These are phyloP conservation scores for Plantago elongata DNA, from an alignment of 257 asterid genomes.

Conservation along the genomic window DNA sequence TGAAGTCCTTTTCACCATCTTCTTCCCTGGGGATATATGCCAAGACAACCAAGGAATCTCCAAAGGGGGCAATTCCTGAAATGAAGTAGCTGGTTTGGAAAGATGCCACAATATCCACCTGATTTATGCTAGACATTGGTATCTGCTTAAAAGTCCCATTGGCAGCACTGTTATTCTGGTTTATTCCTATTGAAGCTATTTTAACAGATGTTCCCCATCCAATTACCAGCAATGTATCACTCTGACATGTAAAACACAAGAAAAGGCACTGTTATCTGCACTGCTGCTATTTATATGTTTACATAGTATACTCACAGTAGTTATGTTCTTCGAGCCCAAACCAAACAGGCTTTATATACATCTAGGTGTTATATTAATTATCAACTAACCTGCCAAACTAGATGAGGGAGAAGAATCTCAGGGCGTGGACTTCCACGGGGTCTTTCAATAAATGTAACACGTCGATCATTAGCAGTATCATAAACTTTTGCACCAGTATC, in stretches of 20 bases:
- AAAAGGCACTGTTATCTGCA: constrained; percentile 20
- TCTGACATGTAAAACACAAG: constrained; percentile 48
- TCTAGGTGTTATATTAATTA: constrained; percentile 12
- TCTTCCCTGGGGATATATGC: constrained; percentile 88
- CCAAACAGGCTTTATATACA: constrained; percentile 8
- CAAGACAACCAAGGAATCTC: constrained; percentile 87
- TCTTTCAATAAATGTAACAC: constrained; percentile 82
- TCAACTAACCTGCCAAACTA: constrained; percentile 89
- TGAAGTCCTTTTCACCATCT: constrained; percentile 79
- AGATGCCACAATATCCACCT: constrained; percentile 97
- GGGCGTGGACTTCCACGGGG: constrained; percentile 97
- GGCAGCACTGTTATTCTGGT: constrained; percentile 47
- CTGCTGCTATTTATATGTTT: constrained; percentile 6
- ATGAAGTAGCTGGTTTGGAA: constrained; percentile 91
- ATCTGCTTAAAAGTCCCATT: constrained; percentile 63
- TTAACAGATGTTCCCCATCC: constrained; percentile 97
- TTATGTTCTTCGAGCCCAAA: constrained; percentile 14
- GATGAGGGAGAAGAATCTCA: constrained; percentile 91
- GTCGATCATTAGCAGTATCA: constrained; percentile 92
- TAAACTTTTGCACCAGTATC: constrained; percentile 94
- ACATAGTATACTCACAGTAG: not conserved
- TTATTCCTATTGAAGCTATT: constrained; percentile 72
- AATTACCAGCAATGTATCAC: constrained; percentile 80
- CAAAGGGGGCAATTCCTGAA: constrained; percentile 98
- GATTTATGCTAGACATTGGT: constrained; percentile 69